Conservation (phyloP, 345 rosid genomes). For the Gynandropsis gynandra region DNA sequence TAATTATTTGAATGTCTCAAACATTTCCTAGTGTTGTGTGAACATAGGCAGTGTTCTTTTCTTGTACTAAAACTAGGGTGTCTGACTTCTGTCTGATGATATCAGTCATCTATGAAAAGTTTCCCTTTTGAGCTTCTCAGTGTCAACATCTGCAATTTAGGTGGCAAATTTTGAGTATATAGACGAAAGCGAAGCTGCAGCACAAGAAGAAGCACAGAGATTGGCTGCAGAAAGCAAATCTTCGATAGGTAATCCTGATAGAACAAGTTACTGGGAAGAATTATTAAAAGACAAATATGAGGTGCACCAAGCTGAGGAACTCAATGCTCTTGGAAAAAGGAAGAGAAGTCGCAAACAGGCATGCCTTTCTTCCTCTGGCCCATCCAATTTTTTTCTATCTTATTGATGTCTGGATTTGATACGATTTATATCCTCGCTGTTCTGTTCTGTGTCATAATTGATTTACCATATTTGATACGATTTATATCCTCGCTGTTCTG, state of each 20-base stretch:
- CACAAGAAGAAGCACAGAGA: constrained; percentile 57
- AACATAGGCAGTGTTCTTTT: neutral
- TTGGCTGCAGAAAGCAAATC: constrained; percentile 49
- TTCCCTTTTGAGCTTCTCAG: constrained; percentile 2
- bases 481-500: constrained; percentile 3
- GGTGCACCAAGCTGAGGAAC: constrained; percentile 80
- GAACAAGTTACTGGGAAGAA: constrained; percentile 87
- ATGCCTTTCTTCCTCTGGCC: constrained; percentile 16
- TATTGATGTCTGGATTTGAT: constrained; percentile 8
- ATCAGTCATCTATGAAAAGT: neutral
- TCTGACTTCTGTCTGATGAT: neutral
- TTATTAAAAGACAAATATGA: constrained; percentile 71
- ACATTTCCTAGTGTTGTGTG: neutral
- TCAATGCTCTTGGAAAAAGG: constrained; percentile 83
- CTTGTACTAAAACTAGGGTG: neutral
- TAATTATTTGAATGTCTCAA: neutral
- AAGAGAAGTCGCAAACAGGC: constrained; percentile 98
- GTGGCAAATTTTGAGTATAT: constrained; percentile 96
- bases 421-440: neutral
- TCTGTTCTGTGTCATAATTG: neutral
- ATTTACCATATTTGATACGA: neutral
- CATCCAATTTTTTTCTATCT: constrained; percentile 6
- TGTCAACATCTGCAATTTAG: constrained; percentile 33
- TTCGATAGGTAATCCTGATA: constrained; percentile 48
- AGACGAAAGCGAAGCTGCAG: constrained; percentile 71